A percentile compares a stretch with the other conserved stretches of the same genome.
Conservation (phyloP, 1,284 basidiomycete genomes). For the Exobasidium cylindrosporum region DNA sequence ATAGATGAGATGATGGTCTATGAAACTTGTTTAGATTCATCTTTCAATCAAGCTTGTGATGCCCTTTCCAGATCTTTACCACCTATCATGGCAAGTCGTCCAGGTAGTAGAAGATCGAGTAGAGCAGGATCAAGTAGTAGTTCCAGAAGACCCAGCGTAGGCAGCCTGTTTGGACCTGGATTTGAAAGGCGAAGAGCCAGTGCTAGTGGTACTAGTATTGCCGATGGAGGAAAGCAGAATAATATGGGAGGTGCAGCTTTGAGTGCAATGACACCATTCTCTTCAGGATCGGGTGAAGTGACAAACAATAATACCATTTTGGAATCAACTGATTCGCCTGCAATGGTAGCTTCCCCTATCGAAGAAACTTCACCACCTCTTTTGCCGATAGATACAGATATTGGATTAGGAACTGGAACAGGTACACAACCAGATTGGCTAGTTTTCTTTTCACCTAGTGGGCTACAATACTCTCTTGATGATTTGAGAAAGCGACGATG, state of each 20-base stretch:
- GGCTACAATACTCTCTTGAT: slow-evolving; percentile 44
- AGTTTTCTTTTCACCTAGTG: slow-evolving; percentile 53
- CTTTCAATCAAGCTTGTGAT: slow-evolving; percentile 21
- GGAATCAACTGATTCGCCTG: neutral
- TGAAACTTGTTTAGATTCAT: slow-evolving; percentile 33
- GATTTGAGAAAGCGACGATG: slow-evolving; percentile 37
- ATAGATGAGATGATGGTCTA: slow-evolving; percentile 44
- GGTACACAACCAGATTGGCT: slow-evolving; percentile 42
- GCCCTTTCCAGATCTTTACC: slow-evolving; percentile 7
- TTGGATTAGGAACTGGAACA: slow-evolving; percentile 14
- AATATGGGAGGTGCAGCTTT: neutral
- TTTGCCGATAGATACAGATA: slow-evolving; percentile 10
- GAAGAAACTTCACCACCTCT: neutral
- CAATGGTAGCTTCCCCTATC: slow-evolving; percentile 19
- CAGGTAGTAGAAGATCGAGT: slow-evolving; percentile 9
- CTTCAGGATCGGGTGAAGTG: neutral
- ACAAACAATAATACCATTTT: neutral
- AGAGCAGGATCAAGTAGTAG: slow-evolving; percentile 12
- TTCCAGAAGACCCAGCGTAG: slow-evolving; percentile 19
- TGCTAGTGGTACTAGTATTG: neutral
- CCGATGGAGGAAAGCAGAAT: neutral
- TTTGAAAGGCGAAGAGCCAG: neutral
- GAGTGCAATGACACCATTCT: slow-evolving; percentile 9
- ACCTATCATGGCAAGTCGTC: neutral
- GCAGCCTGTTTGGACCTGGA: slow-evolving; percentile 11